These are phyloP conservation scores for Coniella vitis DNA, from an alignment of 2,329 filamentous ascomycete species.

Conservation along the genomic window DNA sequence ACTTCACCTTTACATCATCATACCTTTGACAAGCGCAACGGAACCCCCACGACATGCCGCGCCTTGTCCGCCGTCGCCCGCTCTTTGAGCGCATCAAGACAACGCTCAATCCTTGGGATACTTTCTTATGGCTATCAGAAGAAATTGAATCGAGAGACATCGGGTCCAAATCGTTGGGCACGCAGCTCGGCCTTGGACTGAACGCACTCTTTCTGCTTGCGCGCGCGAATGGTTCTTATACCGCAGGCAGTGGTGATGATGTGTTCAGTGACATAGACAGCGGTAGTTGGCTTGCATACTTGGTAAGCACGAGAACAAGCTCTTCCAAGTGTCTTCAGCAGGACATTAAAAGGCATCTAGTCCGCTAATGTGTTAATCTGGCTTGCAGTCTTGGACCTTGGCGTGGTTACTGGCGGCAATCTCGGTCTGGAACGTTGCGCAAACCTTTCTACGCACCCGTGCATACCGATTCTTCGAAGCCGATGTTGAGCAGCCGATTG, in stretches of 20 bases:
- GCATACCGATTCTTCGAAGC: constrained; percentile 89
- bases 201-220: constrained; percentile 80
- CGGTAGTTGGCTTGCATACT: constrained; percentile 56
- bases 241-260: constrained; percentile 58
- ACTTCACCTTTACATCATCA: neutral
- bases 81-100: constrained; percentile 73
- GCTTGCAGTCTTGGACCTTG: constrained; percentile 55
- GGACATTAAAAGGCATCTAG: neutral
- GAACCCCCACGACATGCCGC: constrained; percentile 44
- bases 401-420: constrained; percentile 62
- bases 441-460: constrained; percentile 73
- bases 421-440: constrained; percentile 70
- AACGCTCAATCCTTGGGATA: constrained; percentile 80
- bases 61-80: constrained; percentile 76
- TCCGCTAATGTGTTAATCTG: constrained; percentile 7
- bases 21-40: neutral
- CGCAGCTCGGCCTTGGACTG: constrained; percentile 65
- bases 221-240: constrained; percentile 62
- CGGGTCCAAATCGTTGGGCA: constrained; percentile 74
- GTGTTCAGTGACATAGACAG: constrained; percentile 68
- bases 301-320: constrained; percentile 35
- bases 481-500: constrained; percentile 66
- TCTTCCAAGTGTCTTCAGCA: neutral
- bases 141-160: constrained; percentile 88
- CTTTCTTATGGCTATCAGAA: constrained; percentile 84